Base-by-base conservation (phyloP, 441 rosid genomes). In the Brassica hybrid region DNA sequence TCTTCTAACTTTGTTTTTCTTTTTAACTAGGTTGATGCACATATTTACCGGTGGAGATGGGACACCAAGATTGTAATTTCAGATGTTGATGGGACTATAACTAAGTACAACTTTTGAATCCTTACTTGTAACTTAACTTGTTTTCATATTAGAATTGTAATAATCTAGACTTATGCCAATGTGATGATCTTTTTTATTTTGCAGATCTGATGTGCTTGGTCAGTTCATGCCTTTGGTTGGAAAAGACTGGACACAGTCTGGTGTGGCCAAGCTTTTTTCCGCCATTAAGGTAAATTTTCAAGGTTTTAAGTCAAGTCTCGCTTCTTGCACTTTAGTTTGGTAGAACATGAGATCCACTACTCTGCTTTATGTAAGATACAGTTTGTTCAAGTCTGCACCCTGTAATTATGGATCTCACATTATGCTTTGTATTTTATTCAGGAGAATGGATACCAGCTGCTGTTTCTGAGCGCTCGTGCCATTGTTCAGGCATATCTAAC, bases 161-260 rank as follows among this genome's bases (percentile, higher is more conserved):
- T 65, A 21, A 65, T 34, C 25, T 14, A 65, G n/a, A 69, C 32
- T 54, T 64, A 6, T 32, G 54, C 32, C 18, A 13, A 18, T 52
- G 54, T 76, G 65, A 50, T 71, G 66, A 67, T 80, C 68, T 27
- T 41, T 75, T 25, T 84, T 60, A 1, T 64, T 36, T 79, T 83
- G 73, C 86, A 94, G 98, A 86, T 94, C 98, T 74, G 98, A 91
- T 79, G 97, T 94, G 68, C 83, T 94, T 54, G 98, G 98, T 78
- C 98, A 94, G 81, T 88, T 94, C 81, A 94, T 94, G 98, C 98
- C 98, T 82, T 85, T 94, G 86, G 95, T 94, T 75, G 98, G 98
- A 76, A 91, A 85, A 80, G 98, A 94, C 75, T 94, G 98, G 98
- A 85, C 98, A 21, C 98, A 94, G 76, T 89, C 96, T 70, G 98